phyloP scores from a whole-genome alignment of 345 rosid genomes.

The Moringa oleifera region DNA sequence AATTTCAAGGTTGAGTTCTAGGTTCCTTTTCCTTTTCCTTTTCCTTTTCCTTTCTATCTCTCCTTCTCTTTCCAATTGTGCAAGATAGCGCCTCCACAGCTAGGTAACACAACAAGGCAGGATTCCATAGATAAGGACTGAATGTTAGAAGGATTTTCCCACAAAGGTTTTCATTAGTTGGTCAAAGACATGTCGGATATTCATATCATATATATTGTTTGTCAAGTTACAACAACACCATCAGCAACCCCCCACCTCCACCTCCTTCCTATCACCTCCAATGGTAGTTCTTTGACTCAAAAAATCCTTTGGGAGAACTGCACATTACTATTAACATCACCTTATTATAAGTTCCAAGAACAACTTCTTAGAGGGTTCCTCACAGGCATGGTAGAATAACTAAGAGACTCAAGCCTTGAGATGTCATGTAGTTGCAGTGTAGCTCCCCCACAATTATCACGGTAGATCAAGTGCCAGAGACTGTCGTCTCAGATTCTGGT shows the following conservation, averaged over 20 bases:
- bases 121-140: too few relatives aligned
- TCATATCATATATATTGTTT: neutral
- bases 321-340: neutral
- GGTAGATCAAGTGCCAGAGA: neutral
- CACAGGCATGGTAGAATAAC: too few relatives aligned
- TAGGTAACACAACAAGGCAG: neutral
- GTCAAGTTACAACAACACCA: neutral
- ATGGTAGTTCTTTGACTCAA: neutral
- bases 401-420: too few relatives aligned
- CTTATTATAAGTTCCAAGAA: neutral
- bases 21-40: neutral
- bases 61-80: neutral
- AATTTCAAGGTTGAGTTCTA: neutral
- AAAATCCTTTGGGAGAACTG: neutral
- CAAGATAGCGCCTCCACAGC: neutral
- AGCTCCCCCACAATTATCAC: neutral
- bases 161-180: neutral
- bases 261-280: neutral
- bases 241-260: neutral
- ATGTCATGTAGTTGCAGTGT: neutral
- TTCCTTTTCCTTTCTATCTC: neutral
- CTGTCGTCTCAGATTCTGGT: neutral
- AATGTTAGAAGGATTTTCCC: too few relatives aligned
- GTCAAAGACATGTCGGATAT: neutral
- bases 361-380: neutral